Conservation (phyloP, 768 basidiomycete species). For the Daedaleopsis nitida region DNA sequence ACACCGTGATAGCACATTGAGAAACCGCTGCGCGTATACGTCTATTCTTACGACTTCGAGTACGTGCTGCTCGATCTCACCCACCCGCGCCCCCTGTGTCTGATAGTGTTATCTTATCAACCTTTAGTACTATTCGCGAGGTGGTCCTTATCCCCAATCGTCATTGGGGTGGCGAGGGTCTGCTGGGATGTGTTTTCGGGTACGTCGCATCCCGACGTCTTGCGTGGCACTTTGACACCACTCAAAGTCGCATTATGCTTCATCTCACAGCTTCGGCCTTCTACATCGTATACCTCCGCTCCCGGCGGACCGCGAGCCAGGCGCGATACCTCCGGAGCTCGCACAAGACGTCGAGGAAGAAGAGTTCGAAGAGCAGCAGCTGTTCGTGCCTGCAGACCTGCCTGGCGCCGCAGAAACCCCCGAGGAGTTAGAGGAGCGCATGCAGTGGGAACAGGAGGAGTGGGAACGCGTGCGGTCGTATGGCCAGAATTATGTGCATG, state of each 20-base stretch:
- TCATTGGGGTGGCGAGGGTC: constrained; percentile 96
- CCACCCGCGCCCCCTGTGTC: constrained; percentile 7
- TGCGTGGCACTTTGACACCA: background rate
- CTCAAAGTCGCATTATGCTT: constrained; percentile 7
- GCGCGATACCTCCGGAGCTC: constrained; percentile 58
- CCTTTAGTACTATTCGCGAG: constrained; percentile 79
- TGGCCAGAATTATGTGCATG: constrained; percentile 25
- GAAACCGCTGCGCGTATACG: constrained; percentile 90
- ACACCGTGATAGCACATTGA: constrained; percentile 72
- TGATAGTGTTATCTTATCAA: constrained; percentile 4
- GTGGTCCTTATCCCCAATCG: constrained; percentile 94
- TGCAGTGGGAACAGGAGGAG: constrained; percentile 29
- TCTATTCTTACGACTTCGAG: constrained; percentile 98
- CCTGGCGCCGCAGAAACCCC: constrained; percentile 51
- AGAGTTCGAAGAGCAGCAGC: constrained; percentile 58
- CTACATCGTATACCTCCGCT: constrained; percentile 91
- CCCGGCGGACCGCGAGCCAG: constrained; percentile 57
- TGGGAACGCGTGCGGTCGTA: constrained; percentile 33
- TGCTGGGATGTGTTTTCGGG: constrained; percentile 96
- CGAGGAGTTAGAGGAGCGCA: constrained; percentile 27
- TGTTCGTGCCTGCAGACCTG: constrained; percentile 79
- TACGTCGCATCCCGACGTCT: constrained; percentile 39
- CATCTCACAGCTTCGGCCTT: constrained; percentile 70
- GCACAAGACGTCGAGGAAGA: constrained; percentile 40
- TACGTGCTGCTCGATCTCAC: constrained; percentile 42